Base-by-base conservation (phyloP, 208 protist species). In the Crithidia expoeki region DNA sequence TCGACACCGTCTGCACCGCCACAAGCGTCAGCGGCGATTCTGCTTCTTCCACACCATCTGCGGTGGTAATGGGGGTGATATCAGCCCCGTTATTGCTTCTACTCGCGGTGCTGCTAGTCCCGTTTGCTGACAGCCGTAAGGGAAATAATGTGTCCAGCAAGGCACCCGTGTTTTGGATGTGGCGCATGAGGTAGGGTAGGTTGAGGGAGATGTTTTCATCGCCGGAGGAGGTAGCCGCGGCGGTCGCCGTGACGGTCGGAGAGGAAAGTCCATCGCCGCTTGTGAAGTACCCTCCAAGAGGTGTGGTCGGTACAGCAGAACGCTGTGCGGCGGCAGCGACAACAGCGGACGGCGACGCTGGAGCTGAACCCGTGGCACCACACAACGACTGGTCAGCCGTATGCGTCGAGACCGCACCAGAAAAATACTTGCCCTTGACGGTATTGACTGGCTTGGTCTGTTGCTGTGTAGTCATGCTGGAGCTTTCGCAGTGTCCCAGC, bases 91-190 rank as follows among this genome's bases (percentile, higher is more conserved):
- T 47, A 19, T 17, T 47, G 16, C n/a, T 17, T 44, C 16, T 16
- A 27, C 33, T 50, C 6, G 6, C 28, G n/a, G 4, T 10, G 28
- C 28, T 61, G 10, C 17, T 4, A 21, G 19, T 21, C 19, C 16
- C 44, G 17, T 50, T 50, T 6, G 12, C 14, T 21, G 17, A 21
- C 4, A 40, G 27, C 46, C 65, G 60, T 16, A 87, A 79, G 4
- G 88, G 88, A 56, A 93, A 78, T 34, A 93, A 74, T 9, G 65
- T 75, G 72, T 88, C 71, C 2, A 93, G 75, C 27, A 93, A 79
- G 34, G 76, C 61, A 32, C 81, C 83, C 7, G 78, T 68, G 67
- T 81, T 72, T 4, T 72, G 44, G 36, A 79, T 33, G 38, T 75
- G 72, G 4, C 55, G 60, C 84, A 86, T 86, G 23, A 86, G 69